Percentiles rank a stretch among this genome's conserved stretches.
Evolutionary conservation across 371 early-diverging fungal species (phyloP).

Genomic region (Apophysomyces variabilis): DNA sequence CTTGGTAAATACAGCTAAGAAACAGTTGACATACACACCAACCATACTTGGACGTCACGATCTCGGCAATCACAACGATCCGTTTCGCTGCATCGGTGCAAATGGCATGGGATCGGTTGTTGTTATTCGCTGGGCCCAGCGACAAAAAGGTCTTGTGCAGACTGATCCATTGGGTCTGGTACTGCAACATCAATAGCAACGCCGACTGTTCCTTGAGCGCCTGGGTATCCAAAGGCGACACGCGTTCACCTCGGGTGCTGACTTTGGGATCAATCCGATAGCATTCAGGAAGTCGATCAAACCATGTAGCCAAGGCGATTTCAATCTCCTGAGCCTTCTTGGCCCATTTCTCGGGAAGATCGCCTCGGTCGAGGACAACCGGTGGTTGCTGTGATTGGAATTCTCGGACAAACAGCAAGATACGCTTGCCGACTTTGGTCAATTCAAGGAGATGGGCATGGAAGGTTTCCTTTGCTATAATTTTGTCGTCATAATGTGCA

Average conservation of each 20-base stretch:
- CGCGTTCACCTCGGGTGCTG: constrained; percentile 9
- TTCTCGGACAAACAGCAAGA: constrained; percentile 8
- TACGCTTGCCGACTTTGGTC: constrained; percentile 20
- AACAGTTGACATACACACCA: constrained; percentile 48
- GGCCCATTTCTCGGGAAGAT: constrained; percentile 10
- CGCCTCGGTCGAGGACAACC: background rate
- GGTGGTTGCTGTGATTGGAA: constrained; percentile 4
- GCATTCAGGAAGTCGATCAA: constrained; percentile 15
- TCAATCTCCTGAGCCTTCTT: constrained; percentile 27
- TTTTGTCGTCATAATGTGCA: constrained; percentile 19
- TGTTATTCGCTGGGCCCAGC: constrained; percentile 12
- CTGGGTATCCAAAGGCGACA: constrained; percentile 16
- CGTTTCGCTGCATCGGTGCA: constrained; percentile 31
- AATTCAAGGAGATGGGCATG: constrained; percentile 20
- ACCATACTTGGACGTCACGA: constrained; percentile 26
- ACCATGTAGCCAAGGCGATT: constrained; percentile 18
- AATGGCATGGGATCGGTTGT: constrained; percentile 19
- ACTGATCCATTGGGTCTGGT: constrained; percentile 35
- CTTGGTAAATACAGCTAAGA: constrained; percentile 35
- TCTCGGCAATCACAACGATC: constrained; percentile 31
- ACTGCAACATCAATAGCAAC: constrained; percentile 33
- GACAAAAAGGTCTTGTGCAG: constrained; percentile 35
- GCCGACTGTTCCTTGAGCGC: constrained; percentile 27
- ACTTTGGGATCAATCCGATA: constrained; percentile 11
- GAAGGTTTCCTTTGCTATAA: constrained; percentile 19